Evolutionary conservation across 495 filamentous ascomycete species (phyloP).

Genomic region (Trypethelium eluteriae): DNA sequence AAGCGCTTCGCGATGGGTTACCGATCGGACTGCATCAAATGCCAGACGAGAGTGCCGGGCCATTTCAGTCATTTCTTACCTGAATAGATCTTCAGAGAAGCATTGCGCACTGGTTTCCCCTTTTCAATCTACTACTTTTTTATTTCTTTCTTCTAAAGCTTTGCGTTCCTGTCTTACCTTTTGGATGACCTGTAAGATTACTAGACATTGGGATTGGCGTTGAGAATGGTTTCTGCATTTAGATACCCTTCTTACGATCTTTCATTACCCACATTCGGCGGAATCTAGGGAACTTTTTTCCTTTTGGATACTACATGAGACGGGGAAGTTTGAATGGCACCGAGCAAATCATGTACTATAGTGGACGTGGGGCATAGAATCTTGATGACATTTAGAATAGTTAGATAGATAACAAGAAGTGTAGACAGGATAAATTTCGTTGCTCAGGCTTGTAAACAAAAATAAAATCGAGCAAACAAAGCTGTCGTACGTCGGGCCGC

Average conservation of each 20-base stretch:
- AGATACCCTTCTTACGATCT: no score
- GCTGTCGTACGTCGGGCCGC: no score
- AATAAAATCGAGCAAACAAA: no score
- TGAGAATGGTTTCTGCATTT: no score
- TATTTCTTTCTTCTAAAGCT: neutral
- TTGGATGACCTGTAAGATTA: neutral
- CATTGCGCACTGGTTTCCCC: neutral
- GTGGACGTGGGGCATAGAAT: no score
- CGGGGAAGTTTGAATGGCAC: no score
- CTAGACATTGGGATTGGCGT: neutral
- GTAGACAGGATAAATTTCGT: neutral
- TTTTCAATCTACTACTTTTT: neutral
- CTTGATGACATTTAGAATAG: neutral
- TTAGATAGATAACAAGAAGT: conserved; percentile 3
- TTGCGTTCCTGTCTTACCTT: neutral
- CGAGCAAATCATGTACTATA: no score
- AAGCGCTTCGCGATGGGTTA: conserved; percentile 74
- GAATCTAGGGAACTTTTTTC: no score
- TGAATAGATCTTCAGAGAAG: neutral
- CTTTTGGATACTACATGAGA: no score
- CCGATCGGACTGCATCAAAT: conserved; percentile 80
- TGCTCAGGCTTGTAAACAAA: no score
- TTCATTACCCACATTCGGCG: no score
- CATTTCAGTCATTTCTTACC: conserved; percentile 73
- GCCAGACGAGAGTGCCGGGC: conserved; percentile 66